A percentile compares a stretch with the other conserved stretches of the same genome.
Conservation (phyloP, 2,329 filamentous ascomycete genomes). For the Akanthomyces lecanii region DNA sequence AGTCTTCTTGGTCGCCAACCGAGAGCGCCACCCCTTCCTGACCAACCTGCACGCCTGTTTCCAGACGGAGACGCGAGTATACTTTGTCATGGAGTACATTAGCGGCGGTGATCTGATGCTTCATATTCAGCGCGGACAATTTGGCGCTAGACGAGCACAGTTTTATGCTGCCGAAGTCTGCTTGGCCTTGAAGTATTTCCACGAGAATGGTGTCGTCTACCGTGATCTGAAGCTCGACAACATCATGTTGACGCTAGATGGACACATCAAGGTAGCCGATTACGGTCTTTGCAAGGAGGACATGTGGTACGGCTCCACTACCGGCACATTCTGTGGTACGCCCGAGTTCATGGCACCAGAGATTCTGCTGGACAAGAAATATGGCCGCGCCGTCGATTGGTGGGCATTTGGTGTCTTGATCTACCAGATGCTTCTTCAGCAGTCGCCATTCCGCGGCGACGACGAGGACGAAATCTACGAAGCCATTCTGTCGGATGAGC, state of each 20-base stretch:
- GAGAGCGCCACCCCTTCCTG: conserved; percentile 93
- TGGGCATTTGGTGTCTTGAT: conserved; percentile 99
- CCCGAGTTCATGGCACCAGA: conserved; percentile 99
- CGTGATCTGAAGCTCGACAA: conserved; percentile 92
- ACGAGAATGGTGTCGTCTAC: conserved; percentile 98
- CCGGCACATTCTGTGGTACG: conserved; percentile 98
- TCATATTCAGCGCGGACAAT: conserved; percentile 95
- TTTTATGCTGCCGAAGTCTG: conserved; percentile 98
- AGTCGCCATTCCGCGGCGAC: conserved; percentile 97
- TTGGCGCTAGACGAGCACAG: conserved; percentile 93
- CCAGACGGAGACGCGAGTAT: conserved; percentile 96
- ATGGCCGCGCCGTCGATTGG: conserved; percentile 96
- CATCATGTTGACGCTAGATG: conserved; percentile 89
- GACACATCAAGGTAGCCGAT: conserved; percentile 97
- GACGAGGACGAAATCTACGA: conserved; percentile 99
- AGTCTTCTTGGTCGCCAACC: conserved; percentile 94
- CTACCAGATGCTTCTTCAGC: conserved; percentile 98
- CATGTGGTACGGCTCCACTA: conserved; percentile 98
- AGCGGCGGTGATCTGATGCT: conserved; percentile 98
- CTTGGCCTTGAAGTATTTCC: conserved; percentile 96
- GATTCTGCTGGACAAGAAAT: conserved; percentile 98
- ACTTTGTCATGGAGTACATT: conserved; percentile 99
- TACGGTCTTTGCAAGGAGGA: conserved; percentile 99
- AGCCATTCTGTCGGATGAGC: conserved; percentile 94
- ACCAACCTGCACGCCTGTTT: conserved; percentile 96